Evolutionary conservation across 805 yeast genomes (phyloP), one percentile per base, ranked within the genome.

Genomic region (Vanderwaltozyma polyspora): DNA sequence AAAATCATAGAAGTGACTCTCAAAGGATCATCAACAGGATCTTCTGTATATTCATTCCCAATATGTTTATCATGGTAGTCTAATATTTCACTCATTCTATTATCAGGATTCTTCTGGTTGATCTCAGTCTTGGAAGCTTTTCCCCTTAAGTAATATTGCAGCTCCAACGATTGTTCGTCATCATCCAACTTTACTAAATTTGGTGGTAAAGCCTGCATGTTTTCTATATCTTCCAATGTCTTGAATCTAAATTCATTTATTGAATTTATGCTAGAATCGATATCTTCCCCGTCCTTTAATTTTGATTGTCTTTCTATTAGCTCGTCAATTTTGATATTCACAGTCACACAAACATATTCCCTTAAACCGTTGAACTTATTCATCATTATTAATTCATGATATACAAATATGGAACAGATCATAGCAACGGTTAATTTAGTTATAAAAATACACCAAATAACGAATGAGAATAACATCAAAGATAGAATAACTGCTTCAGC

Each of bases 391-490:
- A 68, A 49, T 40, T 62, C 67, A 34, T 67, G 62, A 43, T 64
- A 67, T 2, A 79, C 67, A 3, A 76, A 79, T 11, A 72, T 44
- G 31, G 67, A 66, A 38, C 67, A 62, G 2, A 74, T 25, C 41
- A 77, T 40, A 1, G 84, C 87, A 35, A 74, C 47, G 17, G 63
- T 44, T 37, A 80, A 70, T 50, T 67, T 65, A 34, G 71, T 48
- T 39, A 79, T 68, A 63, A 81, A 80, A 35, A 80, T 57, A 10
- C 74, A 60, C 87, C 91, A 85, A 44, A 85, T 69, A 12, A 71
- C 52, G 46, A 85, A 73, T 2, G 94, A 80, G 37, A 80, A 66
- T 26, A 79, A 64, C 89, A 84, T 83, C 43, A 80, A 68, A 19
- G 84, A 72, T 18, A 85, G 53, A 17, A 84, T 69, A n/a, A 84